Evolutionary conservation across 2,329 filamentous ascomycete species (phyloP).

Genomic region (Tympanopsis confertula): DNA sequence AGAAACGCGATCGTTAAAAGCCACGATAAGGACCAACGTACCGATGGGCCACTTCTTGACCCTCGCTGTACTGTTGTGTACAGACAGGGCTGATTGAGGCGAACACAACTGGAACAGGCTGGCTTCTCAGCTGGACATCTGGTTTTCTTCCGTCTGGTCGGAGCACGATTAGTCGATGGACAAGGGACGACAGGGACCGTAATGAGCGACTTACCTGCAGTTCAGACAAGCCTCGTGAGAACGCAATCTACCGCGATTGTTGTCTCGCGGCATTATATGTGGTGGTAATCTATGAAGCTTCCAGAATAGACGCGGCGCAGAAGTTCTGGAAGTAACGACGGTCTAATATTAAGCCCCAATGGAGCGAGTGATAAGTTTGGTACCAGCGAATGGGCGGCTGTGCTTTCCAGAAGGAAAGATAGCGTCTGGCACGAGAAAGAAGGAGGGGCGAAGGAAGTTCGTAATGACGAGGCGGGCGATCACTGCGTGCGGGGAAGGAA

Average conservation of each 20-base stretch:
- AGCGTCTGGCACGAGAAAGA: no score
- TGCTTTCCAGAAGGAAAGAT: no score
- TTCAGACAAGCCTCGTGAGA: constrained; percentile 31
- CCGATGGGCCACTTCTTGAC: constrained; percentile 24
- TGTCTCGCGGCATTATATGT: constrained; percentile 18
- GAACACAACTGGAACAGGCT: constrained; percentile 34
- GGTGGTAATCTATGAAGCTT: background rate
- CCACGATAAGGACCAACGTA: constrained; percentile 7
- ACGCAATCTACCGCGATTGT: constrained; percentile 21
- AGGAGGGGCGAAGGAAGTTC: no score
- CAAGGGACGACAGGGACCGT: background rate
- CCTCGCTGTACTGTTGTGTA: constrained; percentile 20
- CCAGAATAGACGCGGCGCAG: no score
- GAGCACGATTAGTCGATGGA: constrained; percentile 5
- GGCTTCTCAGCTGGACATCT: constrained; percentile 39
- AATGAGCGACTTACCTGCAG: constrained; percentile 28
- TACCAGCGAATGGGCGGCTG: no score
- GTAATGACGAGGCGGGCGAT: no score
- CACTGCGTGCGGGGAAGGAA: no score
- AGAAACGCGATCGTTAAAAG: constrained; percentile 1
- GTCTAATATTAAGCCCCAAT: no score
- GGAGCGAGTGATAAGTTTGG: no score
- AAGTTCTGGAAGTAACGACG: no score
- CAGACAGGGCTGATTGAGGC: constrained; percentile 34
- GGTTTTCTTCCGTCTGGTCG: constrained; percentile 31